Evolutionary conservation across 345 rosid genomes (phyloP), one percentile per base, ranked within the genome.

Genomic region (Hibiscus tridactylites): DNA sequence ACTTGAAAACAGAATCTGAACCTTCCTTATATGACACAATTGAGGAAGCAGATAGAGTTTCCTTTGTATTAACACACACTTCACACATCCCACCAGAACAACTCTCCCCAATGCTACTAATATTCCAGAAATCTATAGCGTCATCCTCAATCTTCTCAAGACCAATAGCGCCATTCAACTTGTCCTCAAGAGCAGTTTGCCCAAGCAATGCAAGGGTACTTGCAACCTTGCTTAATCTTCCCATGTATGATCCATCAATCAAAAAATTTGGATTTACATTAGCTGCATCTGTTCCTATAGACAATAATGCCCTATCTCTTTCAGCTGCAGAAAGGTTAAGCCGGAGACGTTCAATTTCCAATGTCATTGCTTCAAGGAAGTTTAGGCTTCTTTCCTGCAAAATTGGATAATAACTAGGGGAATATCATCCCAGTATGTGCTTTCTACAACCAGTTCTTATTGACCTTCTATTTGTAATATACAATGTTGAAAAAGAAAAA

Each of bases 241-340:
- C 91, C 79, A 85, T 79, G 83, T 90, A 89, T 75, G 76, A 79
- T 77, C 89, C 97, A 71, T 88, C 91, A 47, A 85, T 77, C 71
- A 80, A 81, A 69, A 81, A 77, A 80, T 95, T 95, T 60, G 99
- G 97, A 82, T 95, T 95, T 78, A 95, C 78, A 56, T 87, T 83
- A 73, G 99, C 97, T 68, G 97, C 92, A 89, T 95, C 99, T 63
- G 76, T 88, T 83, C 99, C 99, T 73, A 89, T 53, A 60, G 96
- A 89, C 80, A 95, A 75, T 33, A 95, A 72, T 74, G 96, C 93
- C 85, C 97, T 92, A 83, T 95, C 97, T 85, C 99, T 88, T 83
- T 90, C 97, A 71, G 97, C 99, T 71, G 97, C 93, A 60, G 99
- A 90, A 68, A 92, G 83, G 87, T 90, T 88, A 77, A 90, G 86